Conservation (phyloP, 306 rosid species). For the Hippophae gyantsensis region DNA sequence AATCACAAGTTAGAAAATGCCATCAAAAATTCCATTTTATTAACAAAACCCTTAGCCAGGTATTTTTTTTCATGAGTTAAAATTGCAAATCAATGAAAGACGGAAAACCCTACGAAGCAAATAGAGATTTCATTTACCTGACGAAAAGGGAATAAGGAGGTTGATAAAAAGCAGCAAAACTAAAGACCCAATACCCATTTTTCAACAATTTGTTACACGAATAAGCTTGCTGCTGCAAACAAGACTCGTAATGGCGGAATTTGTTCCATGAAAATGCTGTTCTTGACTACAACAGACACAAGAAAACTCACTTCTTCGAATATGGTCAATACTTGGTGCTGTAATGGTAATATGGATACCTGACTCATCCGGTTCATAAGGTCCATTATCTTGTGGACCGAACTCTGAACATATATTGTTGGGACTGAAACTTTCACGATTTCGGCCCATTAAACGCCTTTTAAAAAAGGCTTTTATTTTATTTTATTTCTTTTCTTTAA, state of each 20-base stretch:
- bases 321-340: background rate
- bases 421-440: too few relatives aligned
- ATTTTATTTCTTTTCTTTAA: too few relatives aligned
- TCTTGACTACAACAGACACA: background rate
- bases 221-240: background rate
- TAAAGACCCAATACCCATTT: constrained; percentile 33
- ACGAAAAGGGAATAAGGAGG: constrained; percentile 36
- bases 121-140: constrained; percentile 15
- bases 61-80: too few relatives aligned
- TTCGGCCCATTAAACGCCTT: too few relatives aligned
- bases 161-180: constrained; percentile 43
- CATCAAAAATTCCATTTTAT: too few relatives aligned
- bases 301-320: background rate
- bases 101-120: constrained; percentile 1
- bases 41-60: too few relatives aligned
- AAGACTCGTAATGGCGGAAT: background rate
- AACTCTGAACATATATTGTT: too few relatives aligned
- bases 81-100: constrained; percentile 7
- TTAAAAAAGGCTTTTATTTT: too few relatives aligned
- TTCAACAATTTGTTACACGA: constrained; percentile 8
- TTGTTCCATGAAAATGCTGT: background rate
- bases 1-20: too few relatives aligned
- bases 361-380: too few relatives aligned
- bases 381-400: too few relatives aligned
- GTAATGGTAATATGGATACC: background rate